Evolutionary conservation across 371 early-diverging fungal genomes (phyloP).

Genomic region (Lichtheimia hyalospora): DNA sequence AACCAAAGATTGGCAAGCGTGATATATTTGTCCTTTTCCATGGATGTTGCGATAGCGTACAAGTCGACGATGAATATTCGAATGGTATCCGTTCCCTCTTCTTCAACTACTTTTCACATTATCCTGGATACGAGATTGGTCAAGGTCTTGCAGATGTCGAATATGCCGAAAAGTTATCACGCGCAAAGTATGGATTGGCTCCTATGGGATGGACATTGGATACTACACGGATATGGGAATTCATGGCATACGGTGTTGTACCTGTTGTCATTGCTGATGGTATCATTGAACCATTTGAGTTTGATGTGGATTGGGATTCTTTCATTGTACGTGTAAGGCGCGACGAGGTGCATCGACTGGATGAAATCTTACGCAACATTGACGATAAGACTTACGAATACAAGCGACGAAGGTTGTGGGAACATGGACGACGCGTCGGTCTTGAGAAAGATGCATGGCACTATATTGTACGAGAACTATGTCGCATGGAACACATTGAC

Average conservation of each 20-base stretch:
- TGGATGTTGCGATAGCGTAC: slow-evolving; percentile 43
- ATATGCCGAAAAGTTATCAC: slow-evolving; percentile 40
- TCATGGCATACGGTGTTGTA: slow-evolving; percentile 58
- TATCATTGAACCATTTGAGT: slow-evolving; percentile 55
- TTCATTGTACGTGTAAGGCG: slow-evolving; percentile 50
- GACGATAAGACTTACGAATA: slow-evolving; percentile 48
- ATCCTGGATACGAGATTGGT: slow-evolving; percentile 50
- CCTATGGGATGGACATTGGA: slow-evolving; percentile 61
- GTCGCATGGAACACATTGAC: slow-evolving; percentile 40
- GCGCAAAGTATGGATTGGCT: slow-evolving; percentile 51
- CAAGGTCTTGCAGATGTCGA: slow-evolving; percentile 34
- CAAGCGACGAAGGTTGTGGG: slow-evolving; percentile 45
- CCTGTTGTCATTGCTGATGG: slow-evolving; percentile 61
- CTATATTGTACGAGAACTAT: slow-evolving; percentile 52
- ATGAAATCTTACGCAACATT: slow-evolving; percentile 46
- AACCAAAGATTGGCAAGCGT: slow-evolving; percentile 35
- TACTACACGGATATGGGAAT: slow-evolving; percentile 59
- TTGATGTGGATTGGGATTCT: slow-evolving; percentile 58
- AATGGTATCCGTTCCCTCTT: slow-evolving; percentile 54
- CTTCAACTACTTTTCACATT: slow-evolving; percentile 36
- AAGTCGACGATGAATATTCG: slow-evolving; percentile 47
- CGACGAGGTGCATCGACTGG: slow-evolving; percentile 53
- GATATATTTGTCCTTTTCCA: slow-evolving; percentile 52
- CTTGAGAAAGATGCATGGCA: slow-evolving; percentile 59
- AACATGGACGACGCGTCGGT: slow-evolving; percentile 49